A percentile compares a stretch with the other conserved stretches of the same genome.
These are phyloP conservation scores for Coleophoma cylindrospora DNA, from an alignment of 2,329 filamentous ascomycete genomes.

Conservation along the genomic window DNA sequence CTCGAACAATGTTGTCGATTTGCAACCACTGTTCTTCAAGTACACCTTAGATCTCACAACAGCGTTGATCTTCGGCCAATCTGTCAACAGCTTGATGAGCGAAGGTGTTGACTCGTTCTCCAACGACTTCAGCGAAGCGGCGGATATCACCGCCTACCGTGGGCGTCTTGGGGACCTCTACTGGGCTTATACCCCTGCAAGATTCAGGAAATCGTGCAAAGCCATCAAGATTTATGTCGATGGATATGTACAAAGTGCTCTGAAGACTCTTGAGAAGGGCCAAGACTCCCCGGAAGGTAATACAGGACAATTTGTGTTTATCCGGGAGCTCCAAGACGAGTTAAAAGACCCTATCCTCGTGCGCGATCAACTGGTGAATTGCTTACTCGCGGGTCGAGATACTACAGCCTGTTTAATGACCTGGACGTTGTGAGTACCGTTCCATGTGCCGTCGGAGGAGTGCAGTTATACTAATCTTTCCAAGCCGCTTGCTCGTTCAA, in stretches of 20 bases:
- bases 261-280: no score
- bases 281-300: no score
- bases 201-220: no score
- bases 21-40: constrained; percentile 51
- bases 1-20: constrained; percentile 33
- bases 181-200: no score
- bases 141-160: no score
- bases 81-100: no score
- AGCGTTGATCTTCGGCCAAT: constrained; percentile 50
- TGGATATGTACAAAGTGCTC: no score
- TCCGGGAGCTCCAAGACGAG: constrained; percentile 12
- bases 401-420: constrained; percentile 17
- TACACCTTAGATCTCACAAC: constrained; percentile 51
- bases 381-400: constrained; percentile 19
- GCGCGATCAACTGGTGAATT: constrained; percentile 23
- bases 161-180: no score
- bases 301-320: constrained; percentile 30
- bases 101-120: no score
- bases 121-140: no score
- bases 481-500: constrained; percentile 20
- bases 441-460: background rate
- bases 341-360: background rate
- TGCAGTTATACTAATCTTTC: constrained; percentile 25
- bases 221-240: no score
- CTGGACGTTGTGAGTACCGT: constrained; percentile 20